These are phyloP conservation scores for Ceratocystis destructans DNA, from an alignment of 2,329 filamentous ascomycete genomes.

Conservation along the genomic window DNA sequence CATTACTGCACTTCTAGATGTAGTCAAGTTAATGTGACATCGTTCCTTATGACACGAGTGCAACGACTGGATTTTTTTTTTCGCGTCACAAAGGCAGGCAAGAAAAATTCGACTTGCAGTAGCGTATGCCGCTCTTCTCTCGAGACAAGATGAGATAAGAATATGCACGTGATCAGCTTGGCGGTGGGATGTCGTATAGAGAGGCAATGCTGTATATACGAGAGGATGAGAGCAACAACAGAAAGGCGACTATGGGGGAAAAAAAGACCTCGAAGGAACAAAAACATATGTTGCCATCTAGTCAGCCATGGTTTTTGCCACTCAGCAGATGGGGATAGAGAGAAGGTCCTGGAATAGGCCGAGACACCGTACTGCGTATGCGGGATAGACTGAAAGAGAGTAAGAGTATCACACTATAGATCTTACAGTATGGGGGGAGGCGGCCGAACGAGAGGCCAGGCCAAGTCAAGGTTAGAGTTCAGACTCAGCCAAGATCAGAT, in stretches of 20 bases:
- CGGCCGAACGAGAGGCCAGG: background rate
- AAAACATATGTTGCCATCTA: background rate
- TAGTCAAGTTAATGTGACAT: no score
- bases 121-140: no score
- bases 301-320: background rate
- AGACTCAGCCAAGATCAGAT: background rate
- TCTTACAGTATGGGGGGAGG: background rate
- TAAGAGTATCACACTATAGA: background rate
- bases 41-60: no score
- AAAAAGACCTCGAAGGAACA: background rate
- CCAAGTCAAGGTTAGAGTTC: background rate
- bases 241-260: background rate
- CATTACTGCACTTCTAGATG: no score
- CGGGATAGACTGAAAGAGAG: background rate
- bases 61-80: no score
- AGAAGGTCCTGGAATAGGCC: background rate
- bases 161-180: background rate
- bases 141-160: background rate
- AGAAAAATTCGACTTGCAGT: no score
- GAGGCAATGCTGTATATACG: background rate
- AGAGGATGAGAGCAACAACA: background rate
- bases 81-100: no score
- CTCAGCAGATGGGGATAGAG: background rate
- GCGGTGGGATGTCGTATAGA: background rate
- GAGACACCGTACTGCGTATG: background rate